phyloP scores from a whole-genome alignment of 129 eudicot genomes.

The Flaveria brownii region DNA sequence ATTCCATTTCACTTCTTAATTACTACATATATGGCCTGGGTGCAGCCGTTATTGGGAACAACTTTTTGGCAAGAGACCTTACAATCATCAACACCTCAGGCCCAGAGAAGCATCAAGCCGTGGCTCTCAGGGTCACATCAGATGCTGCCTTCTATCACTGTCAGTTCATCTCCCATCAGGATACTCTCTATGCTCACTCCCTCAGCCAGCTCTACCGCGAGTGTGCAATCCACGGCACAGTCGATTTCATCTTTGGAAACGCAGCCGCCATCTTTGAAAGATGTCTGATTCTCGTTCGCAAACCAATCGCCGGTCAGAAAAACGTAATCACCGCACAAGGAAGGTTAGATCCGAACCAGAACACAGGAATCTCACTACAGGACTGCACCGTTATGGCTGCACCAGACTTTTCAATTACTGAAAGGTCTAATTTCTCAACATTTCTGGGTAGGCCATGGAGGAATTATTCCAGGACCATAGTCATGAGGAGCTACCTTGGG shows the following conservation, averaged over 20 bases:
- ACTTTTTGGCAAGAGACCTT: conserved; percentile 68
- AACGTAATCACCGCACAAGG: conserved; percentile 83
- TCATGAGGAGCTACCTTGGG: conserved; percentile 64
- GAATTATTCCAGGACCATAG: conserved; percentile 62
- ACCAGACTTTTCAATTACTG: conserved; percentile 40
- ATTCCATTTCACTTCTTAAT: too few species aligned
- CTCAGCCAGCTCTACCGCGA: conserved; percentile 66
- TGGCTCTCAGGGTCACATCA: conserved; percentile 71
- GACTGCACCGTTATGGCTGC: conserved; percentile 71
- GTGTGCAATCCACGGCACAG: conserved; percentile 76
- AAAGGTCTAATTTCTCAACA: conserved; percentile 47
- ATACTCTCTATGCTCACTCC: conserved; percentile 82
- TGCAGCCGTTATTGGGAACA: conserved; percentile 85
- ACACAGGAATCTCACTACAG: conserved; percentile 64
- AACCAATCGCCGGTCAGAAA: conserved; percentile 61
- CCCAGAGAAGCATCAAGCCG: conserved; percentile 86
- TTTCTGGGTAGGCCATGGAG: conserved; percentile 92
- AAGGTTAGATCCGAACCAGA: conserved; percentile 66
- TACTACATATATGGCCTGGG: too few species aligned
- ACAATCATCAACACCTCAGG: conserved; percentile 74
- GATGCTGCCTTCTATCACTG: conserved; percentile 79
- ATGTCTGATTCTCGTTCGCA: conserved; percentile 64
- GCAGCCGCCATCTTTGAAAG: conserved; percentile 76
- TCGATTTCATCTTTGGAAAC: conserved; percentile 84
- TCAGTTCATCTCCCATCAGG: conserved; percentile 67